These are phyloP conservation scores for Candida verbasci DNA, from an alignment of 805 yeast genomes.

Conservation along the genomic window DNA sequence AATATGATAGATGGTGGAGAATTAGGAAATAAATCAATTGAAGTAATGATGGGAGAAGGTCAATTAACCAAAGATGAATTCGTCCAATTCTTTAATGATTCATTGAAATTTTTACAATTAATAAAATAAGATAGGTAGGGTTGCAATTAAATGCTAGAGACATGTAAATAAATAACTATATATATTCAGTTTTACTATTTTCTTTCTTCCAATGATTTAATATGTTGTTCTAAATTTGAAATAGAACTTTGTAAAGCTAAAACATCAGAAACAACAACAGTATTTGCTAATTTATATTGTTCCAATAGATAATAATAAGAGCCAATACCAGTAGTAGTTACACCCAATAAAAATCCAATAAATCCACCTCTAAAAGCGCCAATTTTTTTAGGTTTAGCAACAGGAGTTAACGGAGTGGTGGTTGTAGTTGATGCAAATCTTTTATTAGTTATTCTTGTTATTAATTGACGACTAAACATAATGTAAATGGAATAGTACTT, in stretches of 20 bases:
- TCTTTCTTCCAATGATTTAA: constrained; percentile 49
- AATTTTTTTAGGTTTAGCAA: constrained; percentile 26
- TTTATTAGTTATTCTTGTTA: constrained; percentile 8
- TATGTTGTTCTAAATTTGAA: constrained; percentile 62
- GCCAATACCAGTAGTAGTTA: constrained; percentile 65
- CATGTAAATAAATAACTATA: constrained; percentile 1
- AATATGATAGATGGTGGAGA: constrained; percentile 54
- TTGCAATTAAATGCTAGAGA: neutral
- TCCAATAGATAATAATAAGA: constrained; percentile 77
- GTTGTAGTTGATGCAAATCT: constrained; percentile 20
- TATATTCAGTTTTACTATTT: constrained; percentile 3
- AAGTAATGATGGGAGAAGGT: constrained; percentile 27
- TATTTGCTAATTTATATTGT: constrained; percentile 69
- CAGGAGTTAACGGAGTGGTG: constrained; percentile 13
- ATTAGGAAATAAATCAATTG: constrained; percentile 50
- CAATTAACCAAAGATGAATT: constrained; percentile 12
- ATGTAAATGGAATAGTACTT: too few relatives aligned
- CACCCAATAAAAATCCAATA: constrained; percentile 77
- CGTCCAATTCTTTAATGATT: constrained; percentile 21
- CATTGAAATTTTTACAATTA: constrained; percentile 4
- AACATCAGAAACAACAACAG: constrained; percentile 71
- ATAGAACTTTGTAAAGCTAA: constrained; percentile 66
- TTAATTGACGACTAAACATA: constrained; percentile 15
- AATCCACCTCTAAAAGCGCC: constrained; percentile 48
- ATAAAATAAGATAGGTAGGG: neutral